Evolutionary conservation across 768 basidiomycete genomes (phyloP).

Genomic region (Pleurotus eryngii): DNA sequence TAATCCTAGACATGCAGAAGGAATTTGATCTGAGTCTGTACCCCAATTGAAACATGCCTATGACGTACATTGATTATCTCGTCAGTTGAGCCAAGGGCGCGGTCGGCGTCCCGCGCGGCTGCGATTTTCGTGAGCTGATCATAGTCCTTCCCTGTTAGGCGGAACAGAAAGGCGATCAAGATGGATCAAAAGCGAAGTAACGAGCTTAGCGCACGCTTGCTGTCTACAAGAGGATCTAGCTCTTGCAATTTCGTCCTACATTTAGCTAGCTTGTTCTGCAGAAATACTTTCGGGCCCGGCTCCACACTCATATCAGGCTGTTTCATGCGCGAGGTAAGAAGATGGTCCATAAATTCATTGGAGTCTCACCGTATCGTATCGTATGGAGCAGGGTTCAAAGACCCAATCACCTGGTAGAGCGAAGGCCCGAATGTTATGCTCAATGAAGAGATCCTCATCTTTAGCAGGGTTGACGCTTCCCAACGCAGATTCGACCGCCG

Average conservation of each 20-base stretch:
- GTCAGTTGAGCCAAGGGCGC: conserved; percentile 52
- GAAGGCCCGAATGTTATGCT: conserved; percentile 68
- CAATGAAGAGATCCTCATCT: conserved; percentile 72
- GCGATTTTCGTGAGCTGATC: conserved; percentile 48
- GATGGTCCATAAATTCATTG: conserved; percentile 5
- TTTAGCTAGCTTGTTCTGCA: conserved; percentile 73
- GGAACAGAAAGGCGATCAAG: background rate
- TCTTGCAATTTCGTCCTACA: conserved; percentile 64
- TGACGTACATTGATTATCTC: conserved; percentile 54
- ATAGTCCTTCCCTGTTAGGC: conserved; percentile 46
- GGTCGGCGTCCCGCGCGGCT: conserved; percentile 43
- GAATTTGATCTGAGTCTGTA: background rate
- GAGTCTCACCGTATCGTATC: conserved; percentile 69
- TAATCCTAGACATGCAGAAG: conserved; percentile 43
- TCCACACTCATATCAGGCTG: conserved; percentile 66
- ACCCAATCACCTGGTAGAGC: conserved; percentile 59
- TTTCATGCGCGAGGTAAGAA: background rate
- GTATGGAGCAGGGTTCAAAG: conserved; percentile 71
- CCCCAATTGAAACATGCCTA: background rate
- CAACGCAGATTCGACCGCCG: conserved; percentile 44
- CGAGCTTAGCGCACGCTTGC: conserved; percentile 50
- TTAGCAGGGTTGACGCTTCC: conserved; percentile 47
- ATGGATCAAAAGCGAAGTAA: conserved; percentile 7
- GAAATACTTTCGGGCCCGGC: conserved; percentile 65
- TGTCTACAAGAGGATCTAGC: conserved; percentile 48